Conservation (phyloP, 176 grass and related monocot species). For the Avena insularis region DNA sequence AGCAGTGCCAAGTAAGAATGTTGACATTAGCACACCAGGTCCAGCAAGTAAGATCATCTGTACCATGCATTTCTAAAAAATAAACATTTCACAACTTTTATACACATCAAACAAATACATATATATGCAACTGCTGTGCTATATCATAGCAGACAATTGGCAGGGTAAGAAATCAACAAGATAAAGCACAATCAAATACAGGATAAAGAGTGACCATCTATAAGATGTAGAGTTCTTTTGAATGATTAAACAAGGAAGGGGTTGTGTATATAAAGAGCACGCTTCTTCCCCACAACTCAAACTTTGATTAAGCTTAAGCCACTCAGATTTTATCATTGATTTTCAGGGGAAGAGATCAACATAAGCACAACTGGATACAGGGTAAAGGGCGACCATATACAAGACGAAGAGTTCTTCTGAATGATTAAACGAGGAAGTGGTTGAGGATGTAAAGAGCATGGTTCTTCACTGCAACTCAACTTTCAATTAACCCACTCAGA, state of each 20-base stretch:
- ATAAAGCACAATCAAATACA: background rate
- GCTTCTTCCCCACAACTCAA: background rate
- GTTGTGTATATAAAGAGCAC: background rate
- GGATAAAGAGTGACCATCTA: background rate
- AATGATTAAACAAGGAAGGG: constrained; percentile 13
- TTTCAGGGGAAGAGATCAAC: background rate
- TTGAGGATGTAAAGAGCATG: background rate
- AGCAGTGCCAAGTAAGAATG: constrained; percentile 69
- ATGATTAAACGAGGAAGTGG: background rate
- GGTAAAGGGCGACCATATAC: background rate
- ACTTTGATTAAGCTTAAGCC: no score
- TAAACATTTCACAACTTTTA: constrained; percentile 12
- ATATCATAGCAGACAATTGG: background rate
- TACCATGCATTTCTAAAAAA: constrained; percentile 82
- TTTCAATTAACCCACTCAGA: background rate
- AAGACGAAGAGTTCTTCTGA: background rate
- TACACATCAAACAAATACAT: background rate
- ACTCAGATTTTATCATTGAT: background rate
- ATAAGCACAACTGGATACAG: background rate
- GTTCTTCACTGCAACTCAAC: background rate
- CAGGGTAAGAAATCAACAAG: background rate
- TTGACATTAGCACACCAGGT: constrained; percentile 89
- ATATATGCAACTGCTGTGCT: constrained; percentile 2
- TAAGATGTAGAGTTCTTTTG: background rate
- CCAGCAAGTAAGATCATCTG: constrained; percentile 94